phyloP scores from a whole-genome alignment of 2,329 filamentous ascomycete species.

The Cladosporium velox region DNA sequence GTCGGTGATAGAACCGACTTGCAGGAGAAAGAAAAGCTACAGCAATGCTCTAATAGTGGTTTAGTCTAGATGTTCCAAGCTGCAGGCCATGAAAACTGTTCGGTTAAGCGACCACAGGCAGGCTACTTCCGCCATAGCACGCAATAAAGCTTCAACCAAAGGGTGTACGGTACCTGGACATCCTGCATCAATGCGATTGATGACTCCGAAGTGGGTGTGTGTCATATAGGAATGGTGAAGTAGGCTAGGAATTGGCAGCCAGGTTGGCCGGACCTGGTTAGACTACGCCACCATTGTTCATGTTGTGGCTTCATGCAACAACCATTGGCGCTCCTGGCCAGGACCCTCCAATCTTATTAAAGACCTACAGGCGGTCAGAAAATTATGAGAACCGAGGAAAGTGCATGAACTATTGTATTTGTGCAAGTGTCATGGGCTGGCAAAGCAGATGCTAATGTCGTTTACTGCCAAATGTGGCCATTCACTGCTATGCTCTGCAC shows the following conservation, averaged over 20 bases:
- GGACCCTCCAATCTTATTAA: background rate
- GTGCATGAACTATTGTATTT: background rate
- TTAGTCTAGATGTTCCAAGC: background rate
- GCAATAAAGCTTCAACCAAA: background rate
- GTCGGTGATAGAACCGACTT: background rate
- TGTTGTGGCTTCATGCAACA: background rate
- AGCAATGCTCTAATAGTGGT: background rate
- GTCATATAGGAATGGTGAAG: background rate
- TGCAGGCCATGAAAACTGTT: background rate
- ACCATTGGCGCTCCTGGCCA: background rate
- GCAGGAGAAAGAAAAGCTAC: background rate
- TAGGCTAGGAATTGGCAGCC: background rate
- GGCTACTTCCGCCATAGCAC: background rate
- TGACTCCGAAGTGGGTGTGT: background rate
- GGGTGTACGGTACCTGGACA: background rate
- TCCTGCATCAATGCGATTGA: background rate
- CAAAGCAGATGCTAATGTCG: background rate
- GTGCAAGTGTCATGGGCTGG: background rate
- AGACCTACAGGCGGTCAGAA: background rate
- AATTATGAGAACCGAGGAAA: background rate
- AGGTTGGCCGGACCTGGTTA: constrained; percentile 5
- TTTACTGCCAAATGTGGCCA: background rate
- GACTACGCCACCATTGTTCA: constrained; percentile 2
- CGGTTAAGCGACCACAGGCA: background rate
- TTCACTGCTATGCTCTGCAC: background rate